Conservation (phyloP, 306 rosid species). For the Delonix regia region DNA sequence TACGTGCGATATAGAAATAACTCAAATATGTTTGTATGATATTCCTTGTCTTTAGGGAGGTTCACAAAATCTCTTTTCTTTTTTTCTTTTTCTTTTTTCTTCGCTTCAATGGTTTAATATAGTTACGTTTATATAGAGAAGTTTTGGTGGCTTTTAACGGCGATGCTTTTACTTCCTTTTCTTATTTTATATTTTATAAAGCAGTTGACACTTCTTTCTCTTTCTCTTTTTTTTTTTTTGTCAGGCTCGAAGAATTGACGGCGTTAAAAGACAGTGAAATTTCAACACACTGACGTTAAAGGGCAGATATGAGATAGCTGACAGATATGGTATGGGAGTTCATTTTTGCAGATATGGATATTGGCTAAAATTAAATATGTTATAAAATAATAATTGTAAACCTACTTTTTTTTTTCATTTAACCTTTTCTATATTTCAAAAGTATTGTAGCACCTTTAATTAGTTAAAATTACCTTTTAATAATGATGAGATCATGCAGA, state of each 20-base stretch:
- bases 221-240: not conserved
- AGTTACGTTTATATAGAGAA: slow-evolving; percentile 49
- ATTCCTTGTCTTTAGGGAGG: slow-evolving; percentile 45
- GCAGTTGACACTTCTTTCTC: not conserved
- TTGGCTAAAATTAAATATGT: not conserved
- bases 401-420: not conserved
- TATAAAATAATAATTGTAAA: not conserved
- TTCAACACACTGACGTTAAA: slow-evolving; percentile 25
- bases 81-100: not conserved
- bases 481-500: no score
- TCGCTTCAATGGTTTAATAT: slow-evolving; percentile 34
- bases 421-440: not conserved
- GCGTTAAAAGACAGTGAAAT: slow-evolving; percentile 31
- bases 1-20: slow-evolving; percentile 42
- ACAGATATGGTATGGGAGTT: not conserved
- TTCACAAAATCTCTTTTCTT: slow-evolving; percentile 27
- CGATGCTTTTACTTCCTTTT: slow-evolving; percentile 8
- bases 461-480: no score
- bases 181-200: no score
- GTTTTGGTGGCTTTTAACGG: slow-evolving; percentile 45
- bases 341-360: not conserved
- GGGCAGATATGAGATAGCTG: not conserved
- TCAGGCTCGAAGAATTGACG: slow-evolving; percentile 28
- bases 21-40: slow-evolving; percentile 44
- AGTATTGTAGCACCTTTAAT: no score